These are phyloP conservation scores for Nitzschia sp. DNA, from an alignment of 108 stramenopile genomes.

Conservation along the genomic window DNA sequence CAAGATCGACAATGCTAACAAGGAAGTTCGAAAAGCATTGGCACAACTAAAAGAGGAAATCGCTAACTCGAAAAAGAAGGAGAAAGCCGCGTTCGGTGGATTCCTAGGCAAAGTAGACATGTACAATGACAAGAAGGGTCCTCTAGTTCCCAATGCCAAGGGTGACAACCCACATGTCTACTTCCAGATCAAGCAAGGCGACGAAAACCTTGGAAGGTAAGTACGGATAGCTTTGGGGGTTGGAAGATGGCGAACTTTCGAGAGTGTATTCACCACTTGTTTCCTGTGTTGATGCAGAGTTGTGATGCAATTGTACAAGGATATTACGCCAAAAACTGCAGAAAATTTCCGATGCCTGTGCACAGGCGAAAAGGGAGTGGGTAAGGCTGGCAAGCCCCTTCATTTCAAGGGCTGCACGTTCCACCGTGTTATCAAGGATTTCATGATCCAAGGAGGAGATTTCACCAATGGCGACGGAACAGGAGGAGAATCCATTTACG, in stretches of 20 bases:
- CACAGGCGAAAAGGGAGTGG: conserved; percentile 92
- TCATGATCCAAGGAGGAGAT: conserved; percentile 97
- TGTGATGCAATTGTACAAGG: conserved; percentile 90
- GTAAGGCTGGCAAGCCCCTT: conserved; percentile 73
- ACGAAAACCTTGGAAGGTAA: conserved; percentile 66
- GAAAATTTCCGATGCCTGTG: conserved; percentile 96
- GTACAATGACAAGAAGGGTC: conserved; percentile 93
- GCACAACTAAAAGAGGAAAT: conserved; percentile 69
- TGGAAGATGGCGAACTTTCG: background rate
- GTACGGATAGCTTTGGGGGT: background rate
- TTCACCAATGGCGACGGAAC: conserved; percentile 94
- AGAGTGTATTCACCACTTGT: no score
- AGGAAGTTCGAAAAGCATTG: conserved; percentile 88
- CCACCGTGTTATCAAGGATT: conserved; percentile 94
- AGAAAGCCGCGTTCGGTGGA: conserved; percentile 89
- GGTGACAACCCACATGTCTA: conserved; percentile 90
- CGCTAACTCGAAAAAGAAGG: conserved; percentile 80
- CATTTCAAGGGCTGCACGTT: conserved; percentile 92
- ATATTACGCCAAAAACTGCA: conserved; percentile 94
- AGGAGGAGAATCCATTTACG: conserved; percentile 91
- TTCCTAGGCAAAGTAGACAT: conserved; percentile 87
- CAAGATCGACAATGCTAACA: conserved; percentile 88
- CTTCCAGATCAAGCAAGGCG: conserved; percentile 90
- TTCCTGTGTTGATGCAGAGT: conserved; percentile 32
- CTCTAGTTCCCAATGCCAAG: conserved; percentile 67